Evolutionary conservation across 2,329 filamentous ascomycete genomes (phyloP).

Genomic region (Myriosclerotinia duriaeana): DNA sequence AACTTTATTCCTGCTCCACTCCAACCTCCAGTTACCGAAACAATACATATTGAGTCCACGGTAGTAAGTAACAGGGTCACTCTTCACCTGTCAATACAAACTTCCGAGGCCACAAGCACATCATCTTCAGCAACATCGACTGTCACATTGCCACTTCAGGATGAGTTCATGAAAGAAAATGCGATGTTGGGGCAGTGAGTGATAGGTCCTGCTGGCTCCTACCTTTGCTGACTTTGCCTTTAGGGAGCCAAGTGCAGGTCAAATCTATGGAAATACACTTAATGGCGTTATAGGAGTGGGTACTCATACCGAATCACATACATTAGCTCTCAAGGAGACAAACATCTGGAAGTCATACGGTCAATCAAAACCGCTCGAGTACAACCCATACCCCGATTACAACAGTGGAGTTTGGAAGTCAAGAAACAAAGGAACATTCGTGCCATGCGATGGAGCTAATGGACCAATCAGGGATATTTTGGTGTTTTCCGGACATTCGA

Average conservation of each 20-base stretch:
- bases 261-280: constrained; percentile 59
- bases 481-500: constrained; percentile 61
- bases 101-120: neutral
- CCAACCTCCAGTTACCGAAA: too few relatives aligned
- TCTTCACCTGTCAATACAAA: neutral
- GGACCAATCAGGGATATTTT: constrained; percentile 56
- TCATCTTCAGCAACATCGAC: neutral
- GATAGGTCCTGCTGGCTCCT: constrained; percentile 22
- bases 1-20: neutral
- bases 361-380: constrained; percentile 53
- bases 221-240: constrained; percentile 17
- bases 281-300: constrained; percentile 46
- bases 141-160: neutral
- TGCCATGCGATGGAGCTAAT: constrained; percentile 63
- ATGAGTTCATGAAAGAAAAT: constrained; percentile 32
- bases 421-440: constrained; percentile 56
- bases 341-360: constrained; percentile 47
- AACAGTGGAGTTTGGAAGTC: constrained; percentile 61
- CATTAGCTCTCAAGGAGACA: constrained; percentile 40
- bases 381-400: constrained; percentile 72
- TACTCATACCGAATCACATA: constrained; percentile 36
- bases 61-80: constrained; percentile 1
- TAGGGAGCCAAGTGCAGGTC: constrained; percentile 49
- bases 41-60: neutral
- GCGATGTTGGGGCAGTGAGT: constrained; percentile 30